Conservation (phyloP, 768 basidiomycete genomes). For the Boletus speciosus region DNA sequence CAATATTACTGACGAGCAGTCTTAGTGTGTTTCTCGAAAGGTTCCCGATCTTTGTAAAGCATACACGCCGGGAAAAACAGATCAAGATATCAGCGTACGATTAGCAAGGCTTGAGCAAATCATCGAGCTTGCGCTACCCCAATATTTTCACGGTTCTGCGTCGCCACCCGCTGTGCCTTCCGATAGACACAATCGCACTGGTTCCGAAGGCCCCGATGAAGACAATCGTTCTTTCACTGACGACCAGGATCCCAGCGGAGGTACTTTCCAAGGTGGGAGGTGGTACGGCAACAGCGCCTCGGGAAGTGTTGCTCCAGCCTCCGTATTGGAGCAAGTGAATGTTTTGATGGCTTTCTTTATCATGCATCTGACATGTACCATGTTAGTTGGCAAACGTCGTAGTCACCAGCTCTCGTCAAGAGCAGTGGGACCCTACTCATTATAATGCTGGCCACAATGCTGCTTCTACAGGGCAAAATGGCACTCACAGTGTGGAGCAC, state of each 20-base stretch:
- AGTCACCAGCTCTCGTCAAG: constrained; percentile 37
- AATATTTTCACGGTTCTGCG: constrained; percentile 52
- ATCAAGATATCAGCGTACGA: constrained; percentile 75
- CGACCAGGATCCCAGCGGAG: constrained; percentile 72
- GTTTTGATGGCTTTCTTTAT: constrained; percentile 16
- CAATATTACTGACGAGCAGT: constrained; percentile 11
- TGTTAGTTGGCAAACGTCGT: constrained; percentile 53
- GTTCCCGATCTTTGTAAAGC: constrained; percentile 86
- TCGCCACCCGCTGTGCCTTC: constrained; percentile 32
- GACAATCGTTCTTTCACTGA: constrained; percentile 71
- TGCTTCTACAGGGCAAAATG: constrained; percentile 18
- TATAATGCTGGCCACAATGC: constrained; percentile 10
- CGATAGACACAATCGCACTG: constrained; percentile 42
- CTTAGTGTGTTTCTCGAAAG: constrained; percentile 77
- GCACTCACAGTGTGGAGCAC: constrained; percentile 24
- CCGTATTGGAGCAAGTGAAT: constrained; percentile 75
- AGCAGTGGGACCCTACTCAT: constrained; percentile 25
- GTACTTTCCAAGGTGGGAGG: constrained; percentile 77
- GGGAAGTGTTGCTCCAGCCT: constrained; percentile 76
- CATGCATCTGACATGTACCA: constrained; percentile 20
- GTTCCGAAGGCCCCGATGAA: constrained; percentile 54
- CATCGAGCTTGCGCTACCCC: constrained; percentile 74
- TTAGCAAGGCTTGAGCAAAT: constrained; percentile 77
- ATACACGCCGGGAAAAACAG: constrained; percentile 83
- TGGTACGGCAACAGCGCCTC: constrained; percentile 85